Percentiles rank a stretch among this genome's conserved stretches.
These are phyloP conservation scores for Sechiopsis laciniata DNA, from an alignment of 306 rosid genomes.

Conservation along the genomic window DNA sequence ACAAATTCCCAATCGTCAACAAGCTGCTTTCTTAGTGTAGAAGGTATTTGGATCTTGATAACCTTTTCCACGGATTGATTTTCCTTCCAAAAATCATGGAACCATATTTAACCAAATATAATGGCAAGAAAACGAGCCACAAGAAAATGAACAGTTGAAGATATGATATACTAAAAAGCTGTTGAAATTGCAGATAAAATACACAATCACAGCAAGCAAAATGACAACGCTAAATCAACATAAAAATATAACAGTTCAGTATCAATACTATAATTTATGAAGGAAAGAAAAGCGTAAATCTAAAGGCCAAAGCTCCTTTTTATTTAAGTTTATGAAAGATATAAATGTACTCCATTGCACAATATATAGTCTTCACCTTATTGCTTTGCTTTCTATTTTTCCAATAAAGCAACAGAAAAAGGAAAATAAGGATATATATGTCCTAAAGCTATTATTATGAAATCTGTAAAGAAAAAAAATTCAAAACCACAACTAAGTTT, in stretches of 20 bases:
- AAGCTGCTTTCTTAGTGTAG: constrained; percentile 83
- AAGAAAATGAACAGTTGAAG: background rate
- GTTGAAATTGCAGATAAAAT: background rate
- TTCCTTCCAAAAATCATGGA: constrained; percentile 47
- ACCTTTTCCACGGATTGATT: constrained; percentile 58
- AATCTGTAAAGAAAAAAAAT: background rate
- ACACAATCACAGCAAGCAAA: background rate
- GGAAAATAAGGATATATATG: background rate
- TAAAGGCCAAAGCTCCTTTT: background rate
- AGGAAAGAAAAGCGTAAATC: background rate
- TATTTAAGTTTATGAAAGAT: background rate
- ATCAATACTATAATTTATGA: background rate
- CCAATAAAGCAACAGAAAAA: background rate
- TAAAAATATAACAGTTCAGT: background rate
- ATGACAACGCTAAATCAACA: background rate
- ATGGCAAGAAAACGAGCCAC: background rate
- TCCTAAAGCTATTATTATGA: background rate
- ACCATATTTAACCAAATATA: constrained; percentile 5
- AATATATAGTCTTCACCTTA: background rate
- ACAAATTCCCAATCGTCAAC: constrained; percentile 90
- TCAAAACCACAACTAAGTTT: background rate
- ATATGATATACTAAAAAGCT: constrained; percentile 3
- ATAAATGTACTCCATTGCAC: background rate
- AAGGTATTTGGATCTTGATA: constrained; percentile 89
- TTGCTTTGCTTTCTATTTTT: constrained; percentile 1